These are phyloP conservation scores for Eragrostis tef DNA, from an alignment of 202 grass and related monocot species.

Conservation along the genomic window DNA sequence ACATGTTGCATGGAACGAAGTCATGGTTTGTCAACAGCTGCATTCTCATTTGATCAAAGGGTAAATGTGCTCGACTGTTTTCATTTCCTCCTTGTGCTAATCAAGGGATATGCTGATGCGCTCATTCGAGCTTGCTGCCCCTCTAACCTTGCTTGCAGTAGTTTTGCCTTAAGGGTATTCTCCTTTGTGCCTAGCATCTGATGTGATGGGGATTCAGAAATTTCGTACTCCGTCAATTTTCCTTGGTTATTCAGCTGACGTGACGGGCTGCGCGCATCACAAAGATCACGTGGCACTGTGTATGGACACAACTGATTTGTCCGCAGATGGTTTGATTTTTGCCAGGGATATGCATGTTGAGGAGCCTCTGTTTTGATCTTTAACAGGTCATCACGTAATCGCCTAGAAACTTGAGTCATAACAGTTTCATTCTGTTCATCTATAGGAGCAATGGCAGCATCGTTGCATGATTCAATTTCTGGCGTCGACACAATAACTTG, in stretches of 20 bases:
- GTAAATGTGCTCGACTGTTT: neutral
- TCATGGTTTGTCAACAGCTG: neutral
- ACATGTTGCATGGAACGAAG: neutral
- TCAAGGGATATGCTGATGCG: conserved; percentile 45
- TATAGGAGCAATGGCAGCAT: conserved; percentile 26
- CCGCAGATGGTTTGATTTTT: conserved; percentile 28
- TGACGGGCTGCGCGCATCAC: conserved; percentile 38
- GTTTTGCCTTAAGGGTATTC: conserved; percentile 77
- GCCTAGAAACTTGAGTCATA: conserved; percentile 48
- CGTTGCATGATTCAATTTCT: conserved; percentile 32
- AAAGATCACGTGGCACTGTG: conserved; percentile 40
- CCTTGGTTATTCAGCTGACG: conserved; percentile 36
- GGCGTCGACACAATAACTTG: conserved; percentile 39
- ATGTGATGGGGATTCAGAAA: conserved; percentile 54
- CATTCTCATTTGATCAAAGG: neutral
- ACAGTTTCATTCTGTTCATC: conserved; percentile 54
- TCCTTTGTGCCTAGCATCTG: conserved; percentile 38
- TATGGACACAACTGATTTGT: conserved; percentile 44
- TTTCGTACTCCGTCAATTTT: conserved; percentile 24
- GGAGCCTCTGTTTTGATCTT: conserved; percentile 57
- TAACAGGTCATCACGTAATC: conserved; percentile 51
- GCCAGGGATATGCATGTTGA: conserved; percentile 49
- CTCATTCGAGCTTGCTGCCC: conserved; percentile 76
- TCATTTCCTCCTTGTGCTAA: conserved; percentile 56
- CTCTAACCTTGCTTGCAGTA: conserved; percentile 92